These are phyloP conservation scores for Talaromyces sp. DNA, from an alignment of 2,329 filamentous ascomycete species.

Conservation along the genomic window DNA sequence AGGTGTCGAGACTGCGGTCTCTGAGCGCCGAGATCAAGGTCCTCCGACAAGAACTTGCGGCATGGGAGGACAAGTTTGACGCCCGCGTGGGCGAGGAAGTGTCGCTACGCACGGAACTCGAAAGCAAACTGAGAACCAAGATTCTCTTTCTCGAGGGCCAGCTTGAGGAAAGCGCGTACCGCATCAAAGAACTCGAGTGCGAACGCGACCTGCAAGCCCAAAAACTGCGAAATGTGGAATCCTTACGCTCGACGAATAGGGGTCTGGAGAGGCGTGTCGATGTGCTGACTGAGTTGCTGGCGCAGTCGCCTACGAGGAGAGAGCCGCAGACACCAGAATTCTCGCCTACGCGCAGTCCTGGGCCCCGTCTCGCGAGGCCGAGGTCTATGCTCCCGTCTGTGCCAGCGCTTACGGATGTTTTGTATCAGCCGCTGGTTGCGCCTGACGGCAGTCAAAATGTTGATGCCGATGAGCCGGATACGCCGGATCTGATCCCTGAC, in stretches of 20 bases:
- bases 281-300: conserved; percentile 31
- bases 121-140: conserved; percentile 24
- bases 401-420: neutral
- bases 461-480: neutral
- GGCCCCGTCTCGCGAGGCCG: conserved; percentile 13
- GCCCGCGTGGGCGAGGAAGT: conserved; percentile 27
- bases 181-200: conserved; percentile 27
- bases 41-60: conserved; percentile 26
- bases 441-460: neutral
- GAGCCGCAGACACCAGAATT: conserved; percentile 16
- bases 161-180: conserved; percentile 23
- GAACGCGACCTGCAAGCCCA: conserved; percentile 27
- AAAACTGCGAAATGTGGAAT: conserved; percentile 26
- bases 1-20: conserved; percentile 30
- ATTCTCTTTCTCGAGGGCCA: conserved; percentile 28
- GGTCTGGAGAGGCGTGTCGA: conserved; percentile 30
- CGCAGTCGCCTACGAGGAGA: conserved; percentile 26
- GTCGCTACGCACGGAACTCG: conserved; percentile 21
- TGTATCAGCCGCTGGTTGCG: conserved; percentile 1
- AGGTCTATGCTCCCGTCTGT: conserved; percentile 15
- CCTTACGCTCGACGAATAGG: conserved; percentile 27
- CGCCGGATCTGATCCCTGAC: conserved; percentile 5
- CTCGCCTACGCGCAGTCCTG: conserved; percentile 11
- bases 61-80: conserved; percentile 29
- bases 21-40: conserved; percentile 26